Conservation (phyloP, 2,329 filamentous ascomycete genomes). For the Microcyclospora tardicrescens region DNA sequence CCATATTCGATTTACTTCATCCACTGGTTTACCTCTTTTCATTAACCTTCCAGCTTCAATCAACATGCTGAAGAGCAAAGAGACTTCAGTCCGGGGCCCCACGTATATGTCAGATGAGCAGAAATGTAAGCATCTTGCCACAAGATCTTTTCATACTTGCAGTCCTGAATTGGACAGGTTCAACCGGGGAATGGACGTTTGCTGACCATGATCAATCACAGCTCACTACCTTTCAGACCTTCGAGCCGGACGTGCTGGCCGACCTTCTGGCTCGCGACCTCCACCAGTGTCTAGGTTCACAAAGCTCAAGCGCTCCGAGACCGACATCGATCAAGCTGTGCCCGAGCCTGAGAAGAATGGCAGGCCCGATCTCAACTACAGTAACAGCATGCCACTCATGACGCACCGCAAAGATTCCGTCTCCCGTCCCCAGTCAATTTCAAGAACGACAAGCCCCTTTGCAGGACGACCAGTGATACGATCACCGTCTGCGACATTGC, state of each 20-base stretch:
- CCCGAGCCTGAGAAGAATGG: constrained; percentile 8
- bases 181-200: too few species aligned
- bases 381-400: constrained; percentile 19
- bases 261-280: constrained; percentile 60
- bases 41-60: not conserved
- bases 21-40: too few species aligned
- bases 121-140: constrained; percentile 17
- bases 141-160: constrained; percentile 3
- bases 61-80: constrained; percentile 11
- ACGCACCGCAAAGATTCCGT: constrained; percentile 14
- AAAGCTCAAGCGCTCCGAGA: constrained; percentile 18
- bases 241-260: constrained; percentile 51
- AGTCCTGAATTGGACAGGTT: constrained; percentile 12
- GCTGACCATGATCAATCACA: constrained; percentile 23
- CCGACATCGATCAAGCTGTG: constrained; percentile 5
- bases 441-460: constrained; percentile 13
- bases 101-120: constrained; percentile 19
- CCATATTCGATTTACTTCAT: too few species aligned
- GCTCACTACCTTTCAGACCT: constrained; percentile 59
- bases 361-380: constrained; percentile 20
- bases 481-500: constrained; percentile 8
- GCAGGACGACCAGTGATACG: constrained; percentile 20
- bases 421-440: constrained; percentile 9
- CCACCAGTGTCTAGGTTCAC: constrained; percentile 38
- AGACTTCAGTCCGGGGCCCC: constrained; percentile 12